Conservation (phyloP, 2,329 filamentous ascomycete genomes). For the Alternaria brassicicola region DNA sequence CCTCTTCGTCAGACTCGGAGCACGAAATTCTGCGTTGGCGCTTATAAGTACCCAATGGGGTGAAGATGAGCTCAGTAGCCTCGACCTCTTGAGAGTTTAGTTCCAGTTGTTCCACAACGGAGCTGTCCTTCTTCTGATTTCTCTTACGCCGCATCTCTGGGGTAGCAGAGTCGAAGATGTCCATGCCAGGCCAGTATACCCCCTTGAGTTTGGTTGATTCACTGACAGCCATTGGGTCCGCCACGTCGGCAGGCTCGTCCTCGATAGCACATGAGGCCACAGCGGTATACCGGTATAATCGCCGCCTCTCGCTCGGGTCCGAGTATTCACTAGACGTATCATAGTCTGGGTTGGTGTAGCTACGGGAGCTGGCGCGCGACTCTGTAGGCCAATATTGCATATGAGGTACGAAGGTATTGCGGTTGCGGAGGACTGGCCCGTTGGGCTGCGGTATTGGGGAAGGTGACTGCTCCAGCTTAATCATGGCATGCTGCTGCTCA, state of each 20-base stretch:
- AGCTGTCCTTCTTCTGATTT: constrained; percentile 78
- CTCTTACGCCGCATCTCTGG: constrained; percentile 74
- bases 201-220: constrained; percentile 68
- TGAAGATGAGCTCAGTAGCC: constrained; percentile 69
- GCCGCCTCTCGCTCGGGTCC: constrained; percentile 37
- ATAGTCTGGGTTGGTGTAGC: constrained; percentile 47
- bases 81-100: constrained; percentile 67
- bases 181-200: constrained; percentile 77
- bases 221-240: constrained; percentile 39
- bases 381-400: constrained; percentile 49
- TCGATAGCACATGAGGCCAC: constrained; percentile 41
- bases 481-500: constrained; percentile 44
- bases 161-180: constrained; percentile 79
- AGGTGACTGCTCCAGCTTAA: constrained; percentile 45
- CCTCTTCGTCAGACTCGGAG: constrained; percentile 49
- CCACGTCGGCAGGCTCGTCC: constrained; percentile 33
- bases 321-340: constrained; percentile 48
- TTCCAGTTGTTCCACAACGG: constrained; percentile 71
- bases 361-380: constrained; percentile 45
- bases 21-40: constrained; percentile 54
- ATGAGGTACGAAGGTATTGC: constrained; percentile 40
- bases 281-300: constrained; percentile 29
- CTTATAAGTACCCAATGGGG: constrained; percentile 50
- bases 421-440: constrained; percentile 40
- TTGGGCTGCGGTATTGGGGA: constrained; percentile 34